Conservation (phyloP, 306 rosid genomes). For the Vigna trinervia region DNA sequence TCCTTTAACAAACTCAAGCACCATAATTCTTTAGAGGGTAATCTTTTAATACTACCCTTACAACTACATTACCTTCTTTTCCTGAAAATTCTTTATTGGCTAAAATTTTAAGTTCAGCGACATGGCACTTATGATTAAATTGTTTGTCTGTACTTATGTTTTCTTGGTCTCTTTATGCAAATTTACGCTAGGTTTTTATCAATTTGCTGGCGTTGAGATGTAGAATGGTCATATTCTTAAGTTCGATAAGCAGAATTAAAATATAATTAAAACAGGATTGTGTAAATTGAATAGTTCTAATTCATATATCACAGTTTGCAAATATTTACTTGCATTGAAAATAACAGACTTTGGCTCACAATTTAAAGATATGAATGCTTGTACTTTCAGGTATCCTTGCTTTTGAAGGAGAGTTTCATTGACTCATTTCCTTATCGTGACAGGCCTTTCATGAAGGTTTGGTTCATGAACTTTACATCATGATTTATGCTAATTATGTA, state of each 20-base stretch:
- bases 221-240: constrained; percentile 7
- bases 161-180: constrained; percentile 2
- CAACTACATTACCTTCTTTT: constrained; percentile 6
- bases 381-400: constrained; percentile 82
- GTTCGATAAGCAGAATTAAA: constrained; percentile 19
- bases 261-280: constrained; percentile 9
- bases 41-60: not conserved
- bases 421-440: constrained; percentile 90
- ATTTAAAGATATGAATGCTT: constrained; percentile 37
- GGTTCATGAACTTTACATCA: constrained; percentile 41
- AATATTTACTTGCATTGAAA: constrained; percentile 29
- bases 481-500: constrained; percentile 19
- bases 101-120: constrained; percentile 9
- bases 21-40: not conserved
- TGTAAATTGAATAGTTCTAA: not conserved
- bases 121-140: not conserved
- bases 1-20: not conserved
- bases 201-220: constrained; percentile 8
- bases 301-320: constrained; percentile 20
- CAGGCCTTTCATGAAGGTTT: constrained; percentile 96
- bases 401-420: constrained; percentile 96
- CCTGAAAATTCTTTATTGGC: constrained; percentile 12
- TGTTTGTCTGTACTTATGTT: not conserved
- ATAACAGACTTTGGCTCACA: constrained; percentile 25
- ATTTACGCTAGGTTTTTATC: not conserved